Evolutionary conservation across 768 basidiomycete genomes (phyloP).

Genomic region (Mycena venus): DNA sequence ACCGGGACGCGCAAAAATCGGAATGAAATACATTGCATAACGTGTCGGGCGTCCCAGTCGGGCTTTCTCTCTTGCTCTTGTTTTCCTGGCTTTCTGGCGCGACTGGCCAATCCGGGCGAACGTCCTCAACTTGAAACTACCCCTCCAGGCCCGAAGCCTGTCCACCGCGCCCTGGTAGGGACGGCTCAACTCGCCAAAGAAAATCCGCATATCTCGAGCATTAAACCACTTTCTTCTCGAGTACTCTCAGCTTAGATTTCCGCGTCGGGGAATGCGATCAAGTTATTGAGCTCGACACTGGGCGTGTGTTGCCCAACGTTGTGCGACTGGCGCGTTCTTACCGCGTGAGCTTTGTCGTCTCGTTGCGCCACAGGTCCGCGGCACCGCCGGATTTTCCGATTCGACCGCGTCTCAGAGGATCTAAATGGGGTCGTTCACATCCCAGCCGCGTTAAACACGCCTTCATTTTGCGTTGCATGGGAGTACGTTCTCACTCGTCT

Average conservation of each 20-base stretch:
- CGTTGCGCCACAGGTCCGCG: conserved; percentile 8
- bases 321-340: not conserved
- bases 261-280: not conserved
- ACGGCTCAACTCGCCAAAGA: not conserved
- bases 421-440: not conserved
- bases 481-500: conserved; percentile 5
- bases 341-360: not conserved
- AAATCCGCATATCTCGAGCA: not conserved
- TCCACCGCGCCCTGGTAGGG: too few species aligned
- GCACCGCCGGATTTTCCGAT: conserved; percentile 3
- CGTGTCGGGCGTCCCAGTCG: too few species aligned
- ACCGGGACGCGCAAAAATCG: not conserved
- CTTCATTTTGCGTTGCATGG: not conserved
- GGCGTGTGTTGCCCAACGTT: not conserved
- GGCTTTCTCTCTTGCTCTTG: too few species aligned
- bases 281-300: too few species aligned
- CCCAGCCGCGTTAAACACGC: conserved; percentile 4
- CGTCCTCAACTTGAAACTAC: too few species aligned
- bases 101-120: too few species aligned
- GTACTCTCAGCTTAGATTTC: not conserved
- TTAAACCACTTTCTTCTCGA: not conserved
- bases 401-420: not conserved
- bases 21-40: too few species aligned
- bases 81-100: too few species aligned
- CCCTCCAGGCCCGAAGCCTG: too few species aligned